Conservation (phyloP, 345 rosid species). For the Gossypium rotundifolium region DNA sequence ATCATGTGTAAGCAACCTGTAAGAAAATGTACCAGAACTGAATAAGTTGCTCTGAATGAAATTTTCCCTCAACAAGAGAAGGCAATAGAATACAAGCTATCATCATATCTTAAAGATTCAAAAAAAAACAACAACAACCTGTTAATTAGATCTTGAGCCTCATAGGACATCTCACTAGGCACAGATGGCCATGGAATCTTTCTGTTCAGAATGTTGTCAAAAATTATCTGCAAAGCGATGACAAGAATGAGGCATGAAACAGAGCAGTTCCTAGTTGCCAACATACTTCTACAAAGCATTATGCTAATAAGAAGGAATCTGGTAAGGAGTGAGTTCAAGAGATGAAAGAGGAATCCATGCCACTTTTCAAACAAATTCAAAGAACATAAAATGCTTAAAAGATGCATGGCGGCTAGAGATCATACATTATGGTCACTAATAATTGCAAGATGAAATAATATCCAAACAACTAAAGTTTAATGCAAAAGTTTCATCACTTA, state of each 20-base stretch:
- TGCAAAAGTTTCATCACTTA: not conserved
- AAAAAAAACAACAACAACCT: conserved; percentile 36
- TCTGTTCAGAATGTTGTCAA: conserved; percentile 71
- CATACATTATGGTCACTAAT: not conserved
- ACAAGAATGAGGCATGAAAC: conserved; percentile 11
- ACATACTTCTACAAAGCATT: not conserved
- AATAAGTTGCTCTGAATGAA: conserved; percentile 8
- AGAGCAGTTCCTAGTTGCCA: not conserved
- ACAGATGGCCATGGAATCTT: conserved; percentile 76
- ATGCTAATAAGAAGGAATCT: not conserved
- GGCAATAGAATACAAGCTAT: conserved; percentile 4
- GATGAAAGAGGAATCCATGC: not conserved
- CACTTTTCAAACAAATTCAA: not conserved
- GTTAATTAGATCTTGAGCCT: conserved; percentile 74
- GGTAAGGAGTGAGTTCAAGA: not conserved
- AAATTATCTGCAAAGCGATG: conserved; percentile 49
- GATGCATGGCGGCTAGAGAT: not conserved
- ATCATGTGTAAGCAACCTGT: conserved; percentile 64
- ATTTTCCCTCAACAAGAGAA: not conserved
- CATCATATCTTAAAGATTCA: conserved; percentile 4
- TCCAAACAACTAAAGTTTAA: not conserved
- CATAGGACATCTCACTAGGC: conserved; percentile 62
- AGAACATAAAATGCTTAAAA: not conserved
- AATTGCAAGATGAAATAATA: not conserved
- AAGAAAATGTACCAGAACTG: conserved; percentile 6